Conservation (phyloP, 1,139 yeast species). For the Candida glucosophila region DNA sequence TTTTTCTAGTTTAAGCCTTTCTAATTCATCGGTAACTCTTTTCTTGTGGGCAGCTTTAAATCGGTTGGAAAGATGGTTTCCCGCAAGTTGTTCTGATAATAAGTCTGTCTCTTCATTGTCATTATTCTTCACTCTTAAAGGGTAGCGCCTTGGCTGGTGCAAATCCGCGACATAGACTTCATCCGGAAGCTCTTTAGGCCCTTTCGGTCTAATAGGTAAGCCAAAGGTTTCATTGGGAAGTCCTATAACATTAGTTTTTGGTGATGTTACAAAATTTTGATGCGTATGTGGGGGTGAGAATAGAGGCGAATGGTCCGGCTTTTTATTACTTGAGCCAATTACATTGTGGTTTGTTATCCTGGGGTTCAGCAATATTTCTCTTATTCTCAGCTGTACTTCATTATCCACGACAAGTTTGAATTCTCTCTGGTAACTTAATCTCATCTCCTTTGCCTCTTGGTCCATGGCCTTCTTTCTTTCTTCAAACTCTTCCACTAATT, state of each 20-base stretch:
- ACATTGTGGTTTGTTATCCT: neutral
- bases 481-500: slow-evolving; percentile 36
- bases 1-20: slow-evolving; percentile 28
- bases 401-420: slow-evolving; percentile 54
- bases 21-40: slow-evolving; percentile 37
- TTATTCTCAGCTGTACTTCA: slow-evolving; percentile 34
- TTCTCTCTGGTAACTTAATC: slow-evolving; percentile 50
- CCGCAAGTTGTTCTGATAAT: too few species aligned
- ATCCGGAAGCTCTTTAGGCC: slow-evolving; percentile 31
- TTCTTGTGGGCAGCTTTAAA: slow-evolving; percentile 11
- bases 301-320: slow-evolving; percentile 18
- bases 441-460: slow-evolving; percentile 48
- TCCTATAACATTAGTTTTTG: too few species aligned
- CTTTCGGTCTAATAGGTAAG: slow-evolving; percentile 26
- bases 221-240: too few species aligned
- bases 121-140: slow-evolving; percentile 28
- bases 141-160: slow-evolving; percentile 15
- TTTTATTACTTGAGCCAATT: slow-evolving; percentile 13
- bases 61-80: too few species aligned
- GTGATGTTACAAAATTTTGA: slow-evolving; percentile 5
- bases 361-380: slow-evolving; percentile 18
- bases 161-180: slow-evolving; percentile 10
- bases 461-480: slow-evolving; percentile 41
- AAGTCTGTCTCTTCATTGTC: slow-evolving; percentile 3
- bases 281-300: slow-evolving; percentile 5